A percentile compares a stretch with the other conserved stretches of the same genome.
These are phyloP conservation scores for Microdochium trichocladiopsis DNA, from an alignment of 2,329 filamentous ascomycete genomes.

Conservation along the genomic window DNA sequence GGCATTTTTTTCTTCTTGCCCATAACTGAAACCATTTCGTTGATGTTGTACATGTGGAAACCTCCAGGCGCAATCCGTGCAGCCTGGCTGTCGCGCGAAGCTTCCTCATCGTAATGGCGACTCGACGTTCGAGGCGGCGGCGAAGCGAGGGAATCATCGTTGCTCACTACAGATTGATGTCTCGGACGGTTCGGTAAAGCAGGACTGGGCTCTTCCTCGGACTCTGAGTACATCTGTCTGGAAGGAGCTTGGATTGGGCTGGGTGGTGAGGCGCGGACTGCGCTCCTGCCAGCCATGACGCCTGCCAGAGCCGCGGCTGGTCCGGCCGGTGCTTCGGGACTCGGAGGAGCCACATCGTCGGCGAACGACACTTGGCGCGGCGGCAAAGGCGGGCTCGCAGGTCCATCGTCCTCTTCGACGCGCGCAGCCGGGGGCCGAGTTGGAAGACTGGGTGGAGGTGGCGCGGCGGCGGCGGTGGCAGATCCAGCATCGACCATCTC, in stretches of 20 bases:
- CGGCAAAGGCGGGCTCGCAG: slow-evolving; percentile 31
- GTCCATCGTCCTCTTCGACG: slow-evolving; percentile 15
- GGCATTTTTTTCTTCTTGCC: slow-evolving; percentile 98
- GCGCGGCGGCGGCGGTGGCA: slow-evolving; percentile 13
- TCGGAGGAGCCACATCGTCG: slow-evolving; percentile 19
- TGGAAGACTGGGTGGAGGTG: slow-evolving; percentile 37
- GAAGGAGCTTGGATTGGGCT: slow-evolving; percentile 41
- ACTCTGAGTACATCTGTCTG: slow-evolving; percentile 53
- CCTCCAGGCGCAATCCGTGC: slow-evolving; percentile 62
- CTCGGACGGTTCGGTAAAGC: slow-evolving; percentile 27
- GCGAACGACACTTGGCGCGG: slow-evolving; percentile 18
- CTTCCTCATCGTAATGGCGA: slow-evolving; percentile 23
- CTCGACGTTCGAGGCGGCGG: slow-evolving; percentile 26
- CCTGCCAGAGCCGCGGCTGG: slow-evolving; percentile 49
- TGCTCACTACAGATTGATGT: slow-evolving; percentile 14
- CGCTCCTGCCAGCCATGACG: slow-evolving; percentile 42
- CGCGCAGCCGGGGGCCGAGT: slow-evolving; percentile 25
- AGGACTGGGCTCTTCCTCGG: slow-evolving; percentile 55
- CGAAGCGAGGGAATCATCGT: slow-evolving; percentile 12
- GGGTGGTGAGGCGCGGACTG: slow-evolving; percentile 35
- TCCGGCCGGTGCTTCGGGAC: slow-evolving; percentile 28
- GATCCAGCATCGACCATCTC: slow-evolving; percentile 48
- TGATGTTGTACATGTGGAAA: slow-evolving; percentile 94
- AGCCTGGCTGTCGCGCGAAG: slow-evolving; percentile 28
- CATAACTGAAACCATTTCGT: slow-evolving; percentile 95